A percentile compares a stretch with the other conserved stretches of the same genome.
phyloP scores from a whole-genome alignment of 441 rosid species.

The Populus hybrid region DNA sequence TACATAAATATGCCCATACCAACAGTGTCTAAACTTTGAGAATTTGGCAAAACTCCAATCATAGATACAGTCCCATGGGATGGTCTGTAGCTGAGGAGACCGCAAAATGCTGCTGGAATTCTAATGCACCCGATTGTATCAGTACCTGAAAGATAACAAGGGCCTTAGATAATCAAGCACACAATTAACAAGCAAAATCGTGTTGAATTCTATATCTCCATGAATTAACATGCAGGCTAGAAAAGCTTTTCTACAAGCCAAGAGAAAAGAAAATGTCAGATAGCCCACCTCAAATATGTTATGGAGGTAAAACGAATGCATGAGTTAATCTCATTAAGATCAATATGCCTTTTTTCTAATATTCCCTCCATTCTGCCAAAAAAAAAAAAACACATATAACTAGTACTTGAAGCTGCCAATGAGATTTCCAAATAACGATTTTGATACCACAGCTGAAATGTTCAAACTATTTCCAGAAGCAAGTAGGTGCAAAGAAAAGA shows the following conservation, averaged over 20 bases:
- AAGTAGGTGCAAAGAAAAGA: neutral
- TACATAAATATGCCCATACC: conserved; percentile 45
- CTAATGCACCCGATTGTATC: conserved; percentile 81
- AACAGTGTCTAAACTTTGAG: conserved; percentile 81
- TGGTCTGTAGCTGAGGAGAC: conserved; percentile 82
- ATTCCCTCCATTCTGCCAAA: neutral
- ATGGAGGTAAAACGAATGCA: neutral
- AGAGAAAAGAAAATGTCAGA: neutral
- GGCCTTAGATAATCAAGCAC: neutral
- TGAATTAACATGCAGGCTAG: neutral
- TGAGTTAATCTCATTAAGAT: neutral
- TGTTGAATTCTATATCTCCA: neutral
- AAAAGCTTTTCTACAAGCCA: neutral
- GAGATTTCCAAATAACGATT: neutral
- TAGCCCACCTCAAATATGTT: neutral
- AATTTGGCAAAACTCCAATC: conserved; percentile 71
- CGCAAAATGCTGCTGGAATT: conserved; percentile 90
- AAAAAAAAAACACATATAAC: neutral
- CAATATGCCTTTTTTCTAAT: neutral
- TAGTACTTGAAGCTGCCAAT: neutral
- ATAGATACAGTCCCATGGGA: conserved; percentile 80
- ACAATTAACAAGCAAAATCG: neutral
- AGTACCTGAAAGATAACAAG: conserved; percentile 49
- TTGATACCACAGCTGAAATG: neutral
- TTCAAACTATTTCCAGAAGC: neutral